Percentiles rank a stretch among this genome's conserved stretches.
Conservation (phyloP, 75 land plant species). For the Cryptomeria japonica region DNA sequence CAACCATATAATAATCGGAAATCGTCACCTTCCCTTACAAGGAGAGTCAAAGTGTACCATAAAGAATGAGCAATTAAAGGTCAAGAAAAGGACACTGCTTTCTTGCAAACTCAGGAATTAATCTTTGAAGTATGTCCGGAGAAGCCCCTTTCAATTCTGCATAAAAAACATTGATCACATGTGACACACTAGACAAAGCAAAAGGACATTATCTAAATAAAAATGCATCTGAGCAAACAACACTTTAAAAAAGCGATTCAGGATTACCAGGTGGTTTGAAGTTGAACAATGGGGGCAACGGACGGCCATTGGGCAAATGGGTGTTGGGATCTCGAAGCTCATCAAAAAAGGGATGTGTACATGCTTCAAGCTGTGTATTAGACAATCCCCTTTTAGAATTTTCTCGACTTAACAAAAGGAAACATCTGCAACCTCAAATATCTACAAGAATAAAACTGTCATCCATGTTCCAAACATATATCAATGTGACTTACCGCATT, state of each 20-base stretch:
- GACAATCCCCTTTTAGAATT: conserved; percentile 1
- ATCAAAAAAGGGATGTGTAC: conserved; percentile 83
- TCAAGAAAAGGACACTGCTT: conserved; percentile 29
- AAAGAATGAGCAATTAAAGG: conserved; percentile 6
- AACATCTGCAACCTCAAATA: conserved; percentile 3
- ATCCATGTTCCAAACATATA: neutral
- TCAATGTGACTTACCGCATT: conserved; percentile 53
- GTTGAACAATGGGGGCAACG: conserved; percentile 72
- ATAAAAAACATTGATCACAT: neutral
- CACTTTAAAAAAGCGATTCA: conserved; percentile 5
- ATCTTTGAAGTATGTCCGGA: conserved; percentile 62
- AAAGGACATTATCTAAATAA: neutral
- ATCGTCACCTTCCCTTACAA: neutral
- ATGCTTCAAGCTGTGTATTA: conserved; percentile 68
- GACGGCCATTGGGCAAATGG: conserved; percentile 72
- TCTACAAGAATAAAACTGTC: neutral
- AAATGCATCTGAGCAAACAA: neutral
- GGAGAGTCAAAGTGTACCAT: neutral
- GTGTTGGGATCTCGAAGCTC: conserved; percentile 76
- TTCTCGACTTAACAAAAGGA: neutral
- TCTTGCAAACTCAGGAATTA: conserved; percentile 78
- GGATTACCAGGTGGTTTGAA: conserved; percentile 59
- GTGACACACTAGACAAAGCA: neutral
- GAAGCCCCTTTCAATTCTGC: conserved; percentile 54
- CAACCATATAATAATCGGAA: neutral